Conservation (phyloP, 495 filamentous ascomycete species). For the Penicillium samsonianum region DNA sequence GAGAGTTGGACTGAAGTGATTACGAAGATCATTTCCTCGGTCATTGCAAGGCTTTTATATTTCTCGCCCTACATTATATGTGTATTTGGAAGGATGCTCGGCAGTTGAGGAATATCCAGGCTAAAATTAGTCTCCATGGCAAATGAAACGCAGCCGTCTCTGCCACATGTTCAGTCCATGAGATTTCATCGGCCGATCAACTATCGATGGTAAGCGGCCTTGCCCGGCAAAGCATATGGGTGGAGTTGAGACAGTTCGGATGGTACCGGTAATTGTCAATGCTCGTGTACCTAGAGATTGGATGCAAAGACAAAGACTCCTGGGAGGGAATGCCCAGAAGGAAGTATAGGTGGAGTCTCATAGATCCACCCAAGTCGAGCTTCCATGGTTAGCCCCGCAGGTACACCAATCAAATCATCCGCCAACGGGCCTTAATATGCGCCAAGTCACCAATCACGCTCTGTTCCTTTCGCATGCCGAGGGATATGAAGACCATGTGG, state of each 20-base stretch:
- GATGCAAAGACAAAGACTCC: neutral
- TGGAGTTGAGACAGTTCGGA: neutral
- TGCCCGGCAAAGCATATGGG: no score
- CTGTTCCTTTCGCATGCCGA: constrained; percentile 6
- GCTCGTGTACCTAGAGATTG: neutral
- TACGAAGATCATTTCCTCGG: constrained; percentile 2
- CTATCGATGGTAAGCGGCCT: no score
- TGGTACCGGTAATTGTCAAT: neutral
- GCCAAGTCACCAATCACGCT: constrained; percentile 9
- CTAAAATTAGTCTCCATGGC: neutral
- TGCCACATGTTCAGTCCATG: neutral
- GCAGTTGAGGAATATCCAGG: neutral
- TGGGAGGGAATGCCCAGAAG: neutral
- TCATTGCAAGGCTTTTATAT: constrained; percentile 5
- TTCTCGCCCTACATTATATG: neutral
- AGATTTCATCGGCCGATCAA: neutral
- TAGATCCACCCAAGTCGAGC: neutral
- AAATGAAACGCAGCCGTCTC: neutral
- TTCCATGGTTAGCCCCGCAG: neutral
- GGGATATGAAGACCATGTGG: neutral
- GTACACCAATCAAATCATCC: constrained; percentile 8
- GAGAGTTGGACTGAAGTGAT: constrained; percentile 1
- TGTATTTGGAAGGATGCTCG: neutral
- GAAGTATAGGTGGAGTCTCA: neutral
- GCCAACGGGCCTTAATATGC: neutral